These are phyloP conservation scores for Eurotiales sp. DNA, from an alignment of 2,329 filamentous ascomycete species.

Conservation along the genomic window DNA sequence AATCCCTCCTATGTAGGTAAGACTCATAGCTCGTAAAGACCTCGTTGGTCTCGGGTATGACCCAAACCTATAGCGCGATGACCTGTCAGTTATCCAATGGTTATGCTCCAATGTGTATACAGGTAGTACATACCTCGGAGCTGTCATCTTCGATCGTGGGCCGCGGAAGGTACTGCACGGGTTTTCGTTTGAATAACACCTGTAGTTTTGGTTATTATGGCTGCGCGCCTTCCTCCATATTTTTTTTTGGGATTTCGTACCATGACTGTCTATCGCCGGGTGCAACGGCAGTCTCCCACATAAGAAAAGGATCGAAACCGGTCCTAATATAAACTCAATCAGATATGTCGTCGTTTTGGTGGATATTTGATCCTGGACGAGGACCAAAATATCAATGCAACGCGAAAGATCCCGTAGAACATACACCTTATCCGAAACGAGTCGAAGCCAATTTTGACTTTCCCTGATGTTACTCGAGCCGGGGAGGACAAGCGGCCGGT, in stretches of 20 bases:
- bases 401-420: background rate
- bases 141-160: constrained; percentile 75
- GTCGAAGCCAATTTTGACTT: background rate
- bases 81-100: constrained; percentile 7
- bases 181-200: constrained; percentile 96
- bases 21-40: constrained; percentile 85
- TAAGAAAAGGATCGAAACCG: too few species aligned
- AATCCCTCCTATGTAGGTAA: constrained; percentile 83
- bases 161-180: constrained; percentile 73
- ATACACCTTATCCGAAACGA: background rate
- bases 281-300: constrained; percentile 3
- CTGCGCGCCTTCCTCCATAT: background rate
- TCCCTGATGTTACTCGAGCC: background rate
- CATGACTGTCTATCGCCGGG: constrained; percentile 12
- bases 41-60: constrained; percentile 85
- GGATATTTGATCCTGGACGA: background rate
- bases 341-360: background rate
- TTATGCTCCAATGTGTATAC: constrained; percentile 11
- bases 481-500: background rate
- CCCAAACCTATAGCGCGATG: constrained; percentile 71
- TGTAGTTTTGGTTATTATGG: constrained; percentile 34
- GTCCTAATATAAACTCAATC: background rate
- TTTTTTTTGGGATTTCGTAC: background rate
- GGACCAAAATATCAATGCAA: background rate
- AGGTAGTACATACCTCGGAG: constrained; percentile 64